Base-by-base conservation (phyloP, 805 yeast species). In the Metschnikowia colocasiae region DNA sequence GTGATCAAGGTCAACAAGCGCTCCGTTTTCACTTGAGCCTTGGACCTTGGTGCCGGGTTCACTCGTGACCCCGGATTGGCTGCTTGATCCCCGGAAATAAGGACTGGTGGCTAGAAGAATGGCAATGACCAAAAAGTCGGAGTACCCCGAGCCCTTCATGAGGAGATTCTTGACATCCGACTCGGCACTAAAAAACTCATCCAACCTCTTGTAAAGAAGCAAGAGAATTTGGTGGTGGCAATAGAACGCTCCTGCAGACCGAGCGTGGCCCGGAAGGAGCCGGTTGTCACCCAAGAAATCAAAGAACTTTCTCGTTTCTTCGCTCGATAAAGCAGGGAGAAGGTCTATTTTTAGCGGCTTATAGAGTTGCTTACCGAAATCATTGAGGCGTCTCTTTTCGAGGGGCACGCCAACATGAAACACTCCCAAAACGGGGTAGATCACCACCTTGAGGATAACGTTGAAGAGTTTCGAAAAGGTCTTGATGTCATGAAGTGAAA, bases 401-500 rank as follows among this genome's bases (percentile, higher is more conserved):
- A 84, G 59, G 0, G 92, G 87, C 2, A 87, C 75, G 1, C 90
- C 87, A 19, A 82, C 71, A 2, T 76, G 77, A 7, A 67, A 71
- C 1, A 61, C 49, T 0, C 82, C 78, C 0, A 88, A 51, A 43
- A 79, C 77, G 0, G 90, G 80, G 54, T 84, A 85, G 0, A 92
- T 72, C 0, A 95, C 91, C 53, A 82, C 84, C 1, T 85, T 64
- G 0, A 90, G 79, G 1, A 91, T 70, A 9, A 85, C 48, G 52
- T 83, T 85, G 16, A 85, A 63, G 37, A 92, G 59, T 19, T 74
- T 77, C 30, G 85, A 83, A 47, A 94, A 78, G 3, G 80, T 76
- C 60, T 82, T 85, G 76, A 92, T 82, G 61, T 94, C 98, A 57
- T 88, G 90, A 8, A 92, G 71, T 0, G 97, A 87, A 13, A 92